Conservation (phyloP, 1,284 basidiomycete genomes). For the Rhodotorula sp. region DNA sequence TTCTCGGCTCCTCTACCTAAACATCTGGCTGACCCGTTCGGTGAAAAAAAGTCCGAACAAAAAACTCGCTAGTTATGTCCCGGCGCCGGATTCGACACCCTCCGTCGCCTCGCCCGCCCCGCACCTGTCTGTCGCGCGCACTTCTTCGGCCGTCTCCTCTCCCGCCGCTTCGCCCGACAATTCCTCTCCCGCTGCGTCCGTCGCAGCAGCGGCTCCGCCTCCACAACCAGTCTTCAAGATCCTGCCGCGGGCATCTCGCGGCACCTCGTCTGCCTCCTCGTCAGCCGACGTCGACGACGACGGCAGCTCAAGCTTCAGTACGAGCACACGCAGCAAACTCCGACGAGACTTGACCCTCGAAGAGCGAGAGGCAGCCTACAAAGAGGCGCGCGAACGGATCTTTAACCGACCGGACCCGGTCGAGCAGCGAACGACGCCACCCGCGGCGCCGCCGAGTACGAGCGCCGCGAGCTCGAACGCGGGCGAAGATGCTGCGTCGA, state of each 20-base stretch:
- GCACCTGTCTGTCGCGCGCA: conserved; percentile 4
- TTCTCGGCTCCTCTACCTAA: neutral
- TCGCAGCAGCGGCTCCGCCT: neutral
- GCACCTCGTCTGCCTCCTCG: conserved; percentile 26
- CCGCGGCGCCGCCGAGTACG: conserved; percentile 10
- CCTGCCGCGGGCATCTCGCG: conserved; percentile 31
- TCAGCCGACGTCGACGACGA: conserved; percentile 34
- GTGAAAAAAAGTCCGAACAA: conserved; percentile 20
- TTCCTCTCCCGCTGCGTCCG: neutral
- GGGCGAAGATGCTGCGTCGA: conserved; percentile 8
- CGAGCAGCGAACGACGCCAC: neutral
- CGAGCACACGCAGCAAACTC: neutral
- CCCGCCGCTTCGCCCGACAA: conserved; percentile 2
- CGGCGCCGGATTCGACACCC: conserved; percentile 11
- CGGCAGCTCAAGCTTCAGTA: conserved; percentile 7
- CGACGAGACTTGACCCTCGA: conserved; percentile 34
- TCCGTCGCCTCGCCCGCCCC: neutral
- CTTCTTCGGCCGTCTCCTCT: conserved; percentile 2
- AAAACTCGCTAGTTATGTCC: conserved; percentile 25
- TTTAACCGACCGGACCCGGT: conserved; percentile 24
- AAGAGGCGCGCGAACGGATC: conserved; percentile 43
- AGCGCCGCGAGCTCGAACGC: conserved; percentile 7
- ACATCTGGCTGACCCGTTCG: too few species aligned
- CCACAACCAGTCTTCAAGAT: conserved; percentile 36
- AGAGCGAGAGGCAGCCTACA: conserved; percentile 40